These are phyloP conservation scores for Leishmania gerbilli DNA, from an alignment of 208 protist genomes.

Conservation along the genomic window DNA sequence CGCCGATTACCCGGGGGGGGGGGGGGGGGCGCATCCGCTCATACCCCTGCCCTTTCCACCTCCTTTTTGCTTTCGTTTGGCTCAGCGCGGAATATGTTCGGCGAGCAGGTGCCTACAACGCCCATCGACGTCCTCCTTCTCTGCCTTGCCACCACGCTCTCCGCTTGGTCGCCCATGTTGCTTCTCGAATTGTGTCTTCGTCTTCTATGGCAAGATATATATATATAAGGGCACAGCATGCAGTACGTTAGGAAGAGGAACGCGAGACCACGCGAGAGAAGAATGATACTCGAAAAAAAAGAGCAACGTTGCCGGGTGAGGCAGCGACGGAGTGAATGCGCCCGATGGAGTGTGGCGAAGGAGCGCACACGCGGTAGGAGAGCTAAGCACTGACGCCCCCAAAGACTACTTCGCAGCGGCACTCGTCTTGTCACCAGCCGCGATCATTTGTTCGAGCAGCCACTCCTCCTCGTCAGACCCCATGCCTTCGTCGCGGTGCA, in stretches of 20 bases:
- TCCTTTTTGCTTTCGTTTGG: background rate
- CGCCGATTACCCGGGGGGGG: background rate
- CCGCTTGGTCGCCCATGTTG: background rate
- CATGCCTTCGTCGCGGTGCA: slow-evolving; percentile 66
- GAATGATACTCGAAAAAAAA: background rate
- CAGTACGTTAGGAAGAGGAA: background rate
- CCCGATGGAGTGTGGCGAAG: background rate
- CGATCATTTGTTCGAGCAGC: slow-evolving; percentile 86
- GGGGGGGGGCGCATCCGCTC: background rate
- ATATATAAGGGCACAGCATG: background rate
- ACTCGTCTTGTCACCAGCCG: background rate
- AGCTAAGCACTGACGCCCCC: background rate
- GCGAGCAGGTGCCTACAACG: background rate
- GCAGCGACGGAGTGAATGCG: background rate
- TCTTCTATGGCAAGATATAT: background rate
- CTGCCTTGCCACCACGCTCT: background rate
- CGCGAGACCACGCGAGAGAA: background rate
- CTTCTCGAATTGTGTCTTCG: background rate
- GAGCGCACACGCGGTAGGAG: background rate
- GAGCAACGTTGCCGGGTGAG: background rate
- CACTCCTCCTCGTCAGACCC: slow-evolving; percentile 78
- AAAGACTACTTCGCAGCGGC: slow-evolving; percentile 1
- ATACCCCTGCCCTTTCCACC: background rate
- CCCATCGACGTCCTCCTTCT: background rate
- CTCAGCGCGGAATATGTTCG: background rate